phyloP scores from a whole-genome alignment of 768 basidiomycete species.

The Lactifluus volemus region DNA sequence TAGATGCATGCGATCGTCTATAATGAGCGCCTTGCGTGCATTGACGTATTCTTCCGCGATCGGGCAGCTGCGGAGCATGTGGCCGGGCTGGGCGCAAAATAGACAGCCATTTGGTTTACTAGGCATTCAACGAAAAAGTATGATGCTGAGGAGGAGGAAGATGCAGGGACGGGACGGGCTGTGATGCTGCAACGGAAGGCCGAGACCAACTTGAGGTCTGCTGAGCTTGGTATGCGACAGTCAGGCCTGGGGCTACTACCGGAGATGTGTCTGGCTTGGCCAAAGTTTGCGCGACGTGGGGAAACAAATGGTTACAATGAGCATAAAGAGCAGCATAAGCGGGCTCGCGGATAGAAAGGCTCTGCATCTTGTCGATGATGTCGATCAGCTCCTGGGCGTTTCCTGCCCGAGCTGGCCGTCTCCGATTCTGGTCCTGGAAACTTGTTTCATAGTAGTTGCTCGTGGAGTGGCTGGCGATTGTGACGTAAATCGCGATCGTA shows the following conservation, averaged over 20 bases:
- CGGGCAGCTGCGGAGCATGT: background rate
- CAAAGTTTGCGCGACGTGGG: background rate
- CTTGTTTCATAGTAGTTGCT: background rate
- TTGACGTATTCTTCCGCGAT: background rate
- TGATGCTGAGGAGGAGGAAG: too few species aligned
- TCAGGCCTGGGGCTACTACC: background rate
- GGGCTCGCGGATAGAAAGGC: background rate
- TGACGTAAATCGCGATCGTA: background rate
- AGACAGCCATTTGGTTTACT: background rate
- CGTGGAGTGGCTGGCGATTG: background rate
- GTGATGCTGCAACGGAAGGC: background rate
- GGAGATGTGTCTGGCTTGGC: background rate
- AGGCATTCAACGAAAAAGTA: too few species aligned
- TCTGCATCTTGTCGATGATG: background rate
- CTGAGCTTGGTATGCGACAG: background rate
- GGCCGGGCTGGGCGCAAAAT: background rate
- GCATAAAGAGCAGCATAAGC: background rate
- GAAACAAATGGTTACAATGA: background rate
- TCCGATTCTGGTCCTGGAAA: too few species aligned
- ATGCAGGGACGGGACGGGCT: too few species aligned
- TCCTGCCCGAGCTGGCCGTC: background rate
- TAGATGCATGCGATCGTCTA: background rate
- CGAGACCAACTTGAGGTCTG: too few species aligned
- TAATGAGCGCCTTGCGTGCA: background rate
- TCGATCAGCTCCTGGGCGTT: background rate